These are phyloP conservation scores for Tribonema minus DNA, from an alignment of 108 stramenopile species.

Conservation along the genomic window DNA sequence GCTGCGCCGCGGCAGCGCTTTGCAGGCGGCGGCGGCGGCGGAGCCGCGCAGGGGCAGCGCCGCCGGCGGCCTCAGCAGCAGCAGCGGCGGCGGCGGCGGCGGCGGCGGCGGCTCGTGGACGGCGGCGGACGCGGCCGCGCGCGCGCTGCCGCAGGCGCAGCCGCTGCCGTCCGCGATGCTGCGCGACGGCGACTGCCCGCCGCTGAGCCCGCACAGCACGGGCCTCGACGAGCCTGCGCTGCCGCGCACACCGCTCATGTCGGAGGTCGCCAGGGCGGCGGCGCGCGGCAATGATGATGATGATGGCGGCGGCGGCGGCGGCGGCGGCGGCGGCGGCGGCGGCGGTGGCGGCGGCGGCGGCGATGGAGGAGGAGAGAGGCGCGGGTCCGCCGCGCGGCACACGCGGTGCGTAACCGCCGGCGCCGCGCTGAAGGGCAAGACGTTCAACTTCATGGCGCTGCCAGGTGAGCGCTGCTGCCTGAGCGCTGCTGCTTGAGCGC, in stretches of 20 bases:
- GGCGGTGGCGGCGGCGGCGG: neutral
- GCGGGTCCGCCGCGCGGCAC: slow-evolving; percentile 5
- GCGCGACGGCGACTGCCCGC: neutral
- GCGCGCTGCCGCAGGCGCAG: neutral
- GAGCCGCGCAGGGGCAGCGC: neutral
- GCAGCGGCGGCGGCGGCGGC: too few species aligned
- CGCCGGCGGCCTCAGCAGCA: neutral
- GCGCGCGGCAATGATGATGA: neutral
- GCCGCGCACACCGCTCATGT: slow-evolving; percentile 4
- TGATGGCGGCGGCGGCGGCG: neutral
- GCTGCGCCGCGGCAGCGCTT: too few species aligned
- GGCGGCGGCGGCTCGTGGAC: too few species aligned
- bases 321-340: neutral
- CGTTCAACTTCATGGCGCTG: slow-evolving; percentile 14
- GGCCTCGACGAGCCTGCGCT: neutral
- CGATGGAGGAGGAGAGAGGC: neutral
- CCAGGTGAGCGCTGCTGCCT: too few species aligned
- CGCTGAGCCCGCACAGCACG: neutral
- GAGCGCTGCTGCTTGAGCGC: too few species aligned
- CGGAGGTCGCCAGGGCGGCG: neutral
- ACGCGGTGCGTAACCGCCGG: neutral
- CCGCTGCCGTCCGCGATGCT: neutral
- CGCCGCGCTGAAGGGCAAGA: slow-evolving; percentile 8
- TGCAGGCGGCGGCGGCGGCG: too few species aligned
- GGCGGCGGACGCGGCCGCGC: neutral